Evolutionary conservation across 768 basidiomycete species (phyloP).

Genomic region (Mycena olivaceomarginata): DNA sequence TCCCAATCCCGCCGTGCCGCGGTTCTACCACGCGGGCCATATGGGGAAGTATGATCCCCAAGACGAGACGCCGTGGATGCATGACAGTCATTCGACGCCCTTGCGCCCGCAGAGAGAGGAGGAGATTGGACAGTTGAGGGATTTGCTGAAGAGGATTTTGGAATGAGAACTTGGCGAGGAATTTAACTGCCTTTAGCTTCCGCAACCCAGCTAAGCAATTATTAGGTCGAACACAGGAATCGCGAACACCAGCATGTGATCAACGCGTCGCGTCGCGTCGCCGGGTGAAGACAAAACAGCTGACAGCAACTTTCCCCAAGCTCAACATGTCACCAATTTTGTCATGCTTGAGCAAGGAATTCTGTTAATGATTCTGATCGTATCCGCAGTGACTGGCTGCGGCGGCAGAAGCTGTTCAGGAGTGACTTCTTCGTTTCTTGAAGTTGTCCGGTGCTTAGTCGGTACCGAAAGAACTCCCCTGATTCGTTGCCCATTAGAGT

Average conservation of each 20-base stretch:
- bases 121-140: constrained; percentile 38
- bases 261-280: background rate
- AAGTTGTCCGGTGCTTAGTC: too few species aligned
- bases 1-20: constrained; percentile 15
- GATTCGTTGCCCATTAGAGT: too few species aligned
- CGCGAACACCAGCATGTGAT: background rate
- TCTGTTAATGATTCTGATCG: too few species aligned
- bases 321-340: too few species aligned
- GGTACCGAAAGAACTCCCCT: too few species aligned
- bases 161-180: constrained; percentile 2
- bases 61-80: background rate
- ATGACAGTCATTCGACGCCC: constrained; percentile 23
- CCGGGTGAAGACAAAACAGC: background rate
- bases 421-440: too few species aligned
- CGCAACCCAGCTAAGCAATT: too few species aligned
- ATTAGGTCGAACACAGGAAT: too few species aligned
- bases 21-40: constrained; percentile 37
- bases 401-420: too few species aligned
- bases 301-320: background rate
- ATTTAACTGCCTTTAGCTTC: too few species aligned
- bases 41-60: background rate
- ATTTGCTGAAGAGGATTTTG: constrained; percentile 36
- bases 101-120: constrained; percentile 23
- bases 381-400: too few species aligned
- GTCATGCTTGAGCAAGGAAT: too few species aligned